A percentile compares a stretch with the other conserved stretches of the same genome.
phyloP scores from a whole-genome alignment of 495 filamentous ascomycete genomes.

The Neurospora hispaniola region DNA sequence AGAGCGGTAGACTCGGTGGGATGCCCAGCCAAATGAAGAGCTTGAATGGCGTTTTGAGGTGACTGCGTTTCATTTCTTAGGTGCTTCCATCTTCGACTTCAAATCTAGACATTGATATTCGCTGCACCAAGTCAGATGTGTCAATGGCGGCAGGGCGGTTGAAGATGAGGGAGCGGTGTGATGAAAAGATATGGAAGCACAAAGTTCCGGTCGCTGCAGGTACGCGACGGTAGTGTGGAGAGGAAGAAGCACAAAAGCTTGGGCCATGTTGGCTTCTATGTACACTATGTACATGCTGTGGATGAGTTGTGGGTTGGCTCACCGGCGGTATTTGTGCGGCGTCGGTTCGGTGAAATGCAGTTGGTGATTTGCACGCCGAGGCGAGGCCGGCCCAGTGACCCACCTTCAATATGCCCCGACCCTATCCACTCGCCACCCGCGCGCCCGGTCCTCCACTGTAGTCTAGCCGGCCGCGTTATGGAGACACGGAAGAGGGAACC shows the following conservation, averaged over 20 bases:
- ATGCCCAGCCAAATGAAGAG: neutral
- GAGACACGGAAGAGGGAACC: neutral
- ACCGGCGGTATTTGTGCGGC: neutral
- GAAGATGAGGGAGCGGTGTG: neutral
- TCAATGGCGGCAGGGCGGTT: neutral
- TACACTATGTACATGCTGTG: too few relatives aligned
- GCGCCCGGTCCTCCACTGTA: neutral
- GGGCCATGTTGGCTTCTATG: neutral
- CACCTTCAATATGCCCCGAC: neutral
- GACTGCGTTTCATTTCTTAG: neutral
- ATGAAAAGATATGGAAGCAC: neutral
- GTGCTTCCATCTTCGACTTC: neutral
- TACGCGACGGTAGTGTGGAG: neutral
- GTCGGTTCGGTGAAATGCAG: neutral
- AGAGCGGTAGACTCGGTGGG: neutral
- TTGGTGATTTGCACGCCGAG: neutral
- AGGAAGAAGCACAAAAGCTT: neutral
- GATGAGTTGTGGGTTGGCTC: neutral
- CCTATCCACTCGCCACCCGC: neutral
- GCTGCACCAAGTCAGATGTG: neutral
- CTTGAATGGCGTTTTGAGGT: neutral
- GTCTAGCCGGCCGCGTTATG: neutral
- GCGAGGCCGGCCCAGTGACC: neutral
- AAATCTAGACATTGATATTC: neutral
- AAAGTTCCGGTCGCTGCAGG: neutral